These are phyloP conservation scores for Earliella scabrosa DNA, from an alignment of 1,284 basidiomycete genomes.

Conservation along the genomic window DNA sequence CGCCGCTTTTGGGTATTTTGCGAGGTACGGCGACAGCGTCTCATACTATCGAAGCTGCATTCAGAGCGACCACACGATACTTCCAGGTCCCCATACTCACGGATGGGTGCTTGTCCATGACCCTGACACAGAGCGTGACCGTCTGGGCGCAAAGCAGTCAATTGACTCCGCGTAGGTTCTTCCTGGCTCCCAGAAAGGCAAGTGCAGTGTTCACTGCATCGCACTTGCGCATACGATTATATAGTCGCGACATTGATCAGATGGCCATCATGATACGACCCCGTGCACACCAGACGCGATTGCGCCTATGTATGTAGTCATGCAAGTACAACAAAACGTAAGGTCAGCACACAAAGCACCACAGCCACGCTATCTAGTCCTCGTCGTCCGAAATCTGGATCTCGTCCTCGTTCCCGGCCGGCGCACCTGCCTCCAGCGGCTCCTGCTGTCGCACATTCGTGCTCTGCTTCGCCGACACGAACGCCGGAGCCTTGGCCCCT, in stretches of 20 bases:
- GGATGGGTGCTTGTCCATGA: conserved; percentile 24
- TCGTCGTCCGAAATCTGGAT: conserved; percentile 87
- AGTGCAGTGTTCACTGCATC: background rate
- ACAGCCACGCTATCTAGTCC: conserved; percentile 51
- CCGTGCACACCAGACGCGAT: background rate
- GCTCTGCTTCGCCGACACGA: conserved; percentile 41
- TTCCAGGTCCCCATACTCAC: conserved; percentile 12
- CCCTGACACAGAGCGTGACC: background rate
- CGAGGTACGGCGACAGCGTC: conserved; percentile 28
- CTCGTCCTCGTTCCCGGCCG: conserved; percentile 74
- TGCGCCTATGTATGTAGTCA: background rate
- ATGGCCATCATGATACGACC: background rate
- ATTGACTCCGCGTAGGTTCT: background rate
- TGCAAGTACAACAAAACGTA: conserved; percentile 19
- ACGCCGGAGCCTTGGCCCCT: conserved; percentile 39
- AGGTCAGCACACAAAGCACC: conserved; percentile 13
- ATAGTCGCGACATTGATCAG: too few species aligned
- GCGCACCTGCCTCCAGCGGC: conserved; percentile 31
- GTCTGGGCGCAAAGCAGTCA: background rate
- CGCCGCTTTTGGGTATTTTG: conserved; percentile 36
- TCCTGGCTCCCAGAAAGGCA: conserved; percentile 1
- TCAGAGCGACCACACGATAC: too few species aligned
- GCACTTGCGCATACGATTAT: too few species aligned
- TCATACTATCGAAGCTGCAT: conserved; percentile 27
- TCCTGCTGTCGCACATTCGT: conserved; percentile 29